Evolutionary conservation across 2,329 filamentous ascomycete genomes (phyloP), one percentile per base, ranked within the genome.

Genomic region (Teratosphaeria pseudoeucalypti): DNA sequence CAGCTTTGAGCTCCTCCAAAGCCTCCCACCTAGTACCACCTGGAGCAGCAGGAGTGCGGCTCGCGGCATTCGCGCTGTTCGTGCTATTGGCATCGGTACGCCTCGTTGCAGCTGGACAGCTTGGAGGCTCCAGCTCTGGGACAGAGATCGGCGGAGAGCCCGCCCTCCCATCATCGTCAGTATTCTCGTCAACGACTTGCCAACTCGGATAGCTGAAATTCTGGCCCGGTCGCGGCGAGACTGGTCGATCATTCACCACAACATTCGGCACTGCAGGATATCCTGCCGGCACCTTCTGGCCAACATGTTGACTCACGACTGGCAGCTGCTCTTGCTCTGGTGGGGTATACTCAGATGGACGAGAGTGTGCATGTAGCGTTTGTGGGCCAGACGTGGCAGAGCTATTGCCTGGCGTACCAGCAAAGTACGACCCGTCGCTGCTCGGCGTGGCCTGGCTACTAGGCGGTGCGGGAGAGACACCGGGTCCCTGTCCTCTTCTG

Each of bases 1-100:
- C 54, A 14, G 27, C 34, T 56, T 56, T 56, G 11, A 56, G 34
- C 54, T 56, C 54, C 26, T 56, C 54, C n/a, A 56, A 26, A 32
- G 54, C 54, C 34, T 56, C 54, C 54, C 54, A 43, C 23, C 29
- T 16, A 49, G 16, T 23, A n/a, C 43, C 43, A 49, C n/a, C 11
- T 23, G 43, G 19, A 7, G 43, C 43, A 49, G 43, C 43, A 23
- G 23, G 23, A n/a, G 43, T 10, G 16, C n/a, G n/a, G n/a, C 43
- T n/a, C 6, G 5, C 16, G 6, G 4, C 16, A 49, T 49, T 1
- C 9, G 43, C 43, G 43, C n/a, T 11, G 19, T 49, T 49, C 19
- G 43, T 23, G 19, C 19, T 19, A 6, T 19, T 23, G n/a, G 19
- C 43, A n/a, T 23, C 23, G 9, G 2, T 6, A n/a, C n/a, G 16